Conservation (phyloP, 2,329 filamentous ascomycete species). For the Fusarium goolgardi region DNA sequence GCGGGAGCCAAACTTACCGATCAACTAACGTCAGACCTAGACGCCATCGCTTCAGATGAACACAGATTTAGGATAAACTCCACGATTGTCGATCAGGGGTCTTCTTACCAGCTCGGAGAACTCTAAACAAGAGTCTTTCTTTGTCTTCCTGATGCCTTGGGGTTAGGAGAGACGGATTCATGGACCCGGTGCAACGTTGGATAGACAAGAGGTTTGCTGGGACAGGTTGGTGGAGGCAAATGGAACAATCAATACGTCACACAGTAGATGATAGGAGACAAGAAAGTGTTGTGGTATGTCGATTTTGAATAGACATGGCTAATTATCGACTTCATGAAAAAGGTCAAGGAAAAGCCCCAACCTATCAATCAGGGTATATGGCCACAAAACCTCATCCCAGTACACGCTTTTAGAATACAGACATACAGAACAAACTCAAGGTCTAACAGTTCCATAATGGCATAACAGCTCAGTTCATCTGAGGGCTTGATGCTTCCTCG, state of each 20-base stretch:
- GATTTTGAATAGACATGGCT: conserved; percentile 33
- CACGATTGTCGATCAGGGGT: conserved; percentile 3
- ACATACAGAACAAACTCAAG: not conserved
- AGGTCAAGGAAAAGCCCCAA: conserved; percentile 11
- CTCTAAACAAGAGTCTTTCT: not conserved
- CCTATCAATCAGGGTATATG: conserved; percentile 46
- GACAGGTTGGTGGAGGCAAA: not conserved
- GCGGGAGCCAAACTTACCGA: conserved; percentile 9
- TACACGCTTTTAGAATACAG: conserved; percentile 1
- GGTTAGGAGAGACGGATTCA: conserved; percentile 1
- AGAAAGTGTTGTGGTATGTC: conserved; percentile 12
- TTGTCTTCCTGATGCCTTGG: not conserved
- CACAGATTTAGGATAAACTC: not conserved
- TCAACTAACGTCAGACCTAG: not conserved
- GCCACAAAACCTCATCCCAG: conserved; percentile 25
- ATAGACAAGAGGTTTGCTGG: not conserved
- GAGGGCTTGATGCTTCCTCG: conserved; percentile 46
- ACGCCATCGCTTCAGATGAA: conserved; percentile 22
- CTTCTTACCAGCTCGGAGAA: not conserved
- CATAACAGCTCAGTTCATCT: not conserved
- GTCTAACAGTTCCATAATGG: not conserved
- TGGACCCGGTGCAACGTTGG: conserved; percentile 14
- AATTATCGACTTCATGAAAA: conserved; percentile 28
- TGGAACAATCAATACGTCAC: conserved; percentile 13
- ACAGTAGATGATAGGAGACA: not conserved